Percentiles rank a stretch among this genome's conserved stretches.
Evolutionary conservation across 257 asterid species (phyloP).

Genomic region (Solanum verrucosum): DNA sequence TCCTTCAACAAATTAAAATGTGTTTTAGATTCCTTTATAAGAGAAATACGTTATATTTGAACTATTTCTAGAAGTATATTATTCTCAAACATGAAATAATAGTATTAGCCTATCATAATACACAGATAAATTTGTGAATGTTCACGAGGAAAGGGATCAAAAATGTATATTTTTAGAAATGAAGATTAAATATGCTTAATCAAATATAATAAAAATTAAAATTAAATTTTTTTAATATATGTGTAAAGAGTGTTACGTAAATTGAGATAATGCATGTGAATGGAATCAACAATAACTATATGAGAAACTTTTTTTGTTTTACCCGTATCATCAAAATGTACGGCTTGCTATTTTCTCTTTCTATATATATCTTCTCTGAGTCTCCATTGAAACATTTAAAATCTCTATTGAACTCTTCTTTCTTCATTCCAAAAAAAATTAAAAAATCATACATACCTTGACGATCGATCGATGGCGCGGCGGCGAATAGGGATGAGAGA

Average conservation of each 20-base stretch:
- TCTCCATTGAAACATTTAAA: not conserved
- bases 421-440: not conserved
- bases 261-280: not conserved
- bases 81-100: not conserved
- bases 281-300: not conserved
- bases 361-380: not conserved
- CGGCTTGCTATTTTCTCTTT: not conserved
- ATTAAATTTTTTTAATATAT: too few relatives aligned
- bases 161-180: too few relatives aligned
- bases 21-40: not conserved
- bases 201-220: too few relatives aligned
- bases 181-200: not conserved
- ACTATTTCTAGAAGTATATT: too few relatives aligned
- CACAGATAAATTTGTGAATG: not conserved
- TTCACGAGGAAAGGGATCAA: rapidly evolving
- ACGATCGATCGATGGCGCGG: slow-evolving; percentile 9
- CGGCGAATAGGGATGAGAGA: slow-evolving; percentile 56
- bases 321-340: not conserved
- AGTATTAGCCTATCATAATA: not conserved
- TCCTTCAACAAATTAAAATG: not conserved
- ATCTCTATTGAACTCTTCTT: not conserved
- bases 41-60: not conserved
- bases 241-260: rapidly evolving
- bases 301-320: not conserved
- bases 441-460: not conserved